Evolutionary conservation across 2,329 filamentous ascomycete genomes (phyloP).

Genomic region (Emergomyces pasteurianus): DNA sequence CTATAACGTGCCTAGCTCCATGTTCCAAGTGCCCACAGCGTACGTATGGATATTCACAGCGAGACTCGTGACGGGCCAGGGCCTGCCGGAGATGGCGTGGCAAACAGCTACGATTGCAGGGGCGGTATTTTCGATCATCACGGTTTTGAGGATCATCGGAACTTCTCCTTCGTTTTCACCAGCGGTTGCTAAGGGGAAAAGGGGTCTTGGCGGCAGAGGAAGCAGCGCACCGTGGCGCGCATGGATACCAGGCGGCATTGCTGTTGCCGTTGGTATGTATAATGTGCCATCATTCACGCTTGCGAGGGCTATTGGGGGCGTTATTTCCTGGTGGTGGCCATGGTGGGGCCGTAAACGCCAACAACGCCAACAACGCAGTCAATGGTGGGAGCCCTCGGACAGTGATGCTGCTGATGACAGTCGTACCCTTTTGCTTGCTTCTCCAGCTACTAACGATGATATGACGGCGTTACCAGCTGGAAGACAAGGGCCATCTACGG

Average conservation of each 20-base stretch:
- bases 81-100: constrained; percentile 69
- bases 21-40: constrained; percentile 88
- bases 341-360: constrained; percentile 52
- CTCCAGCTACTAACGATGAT: neutral
- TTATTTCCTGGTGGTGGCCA: constrained; percentile 75
- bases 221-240: constrained; percentile 49
- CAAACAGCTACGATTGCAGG: constrained; percentile 70
- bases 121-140: constrained; percentile 58
- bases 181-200: constrained; percentile 20
- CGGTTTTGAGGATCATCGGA: constrained; percentile 53
- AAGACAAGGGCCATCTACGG: neutral
- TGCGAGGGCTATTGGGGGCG: constrained; percentile 69
- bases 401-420: neutral
- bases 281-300: constrained; percentile 94
- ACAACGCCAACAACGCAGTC: neutral
- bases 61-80: constrained; percentile 79
- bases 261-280: constrained; percentile 95
- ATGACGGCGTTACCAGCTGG: neutral
- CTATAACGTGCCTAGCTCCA: constrained; percentile 73
- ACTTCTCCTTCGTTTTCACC: constrained; percentile 21
- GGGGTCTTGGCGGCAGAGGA: constrained; percentile 25
- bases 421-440: neutral
- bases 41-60: constrained; percentile 98
- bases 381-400: neutral
- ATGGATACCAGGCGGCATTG: constrained; percentile 82